Evolutionary conservation across 306 rosid species (phyloP).

Genomic region (Glycine tomentella): DNA sequence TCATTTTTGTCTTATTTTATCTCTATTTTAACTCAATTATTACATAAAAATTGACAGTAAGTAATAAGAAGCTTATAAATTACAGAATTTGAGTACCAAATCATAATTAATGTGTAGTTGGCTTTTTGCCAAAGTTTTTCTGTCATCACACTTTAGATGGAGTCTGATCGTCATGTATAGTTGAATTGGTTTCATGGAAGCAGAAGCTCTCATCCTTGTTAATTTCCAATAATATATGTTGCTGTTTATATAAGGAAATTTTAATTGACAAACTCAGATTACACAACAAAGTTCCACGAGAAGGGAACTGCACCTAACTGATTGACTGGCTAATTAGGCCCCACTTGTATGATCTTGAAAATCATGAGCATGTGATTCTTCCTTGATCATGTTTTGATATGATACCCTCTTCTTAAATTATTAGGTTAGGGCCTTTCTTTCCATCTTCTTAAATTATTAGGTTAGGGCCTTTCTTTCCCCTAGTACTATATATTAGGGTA

Average conservation of each 20-base stretch:
- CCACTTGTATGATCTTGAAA: constrained; percentile 15
- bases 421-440: too few species aligned
- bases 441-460: too few species aligned
- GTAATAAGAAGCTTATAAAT: too few species aligned
- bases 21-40: too few species aligned
- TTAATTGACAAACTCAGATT: neutral
- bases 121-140: neutral
- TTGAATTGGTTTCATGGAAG: neutral
- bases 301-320: constrained; percentile 11
- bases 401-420: neutral
- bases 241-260: neutral
- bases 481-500: neutral
- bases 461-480: too few species aligned
- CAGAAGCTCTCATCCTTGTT: neutral
- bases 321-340: neutral
- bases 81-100: too few species aligned
- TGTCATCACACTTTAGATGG: neutral
- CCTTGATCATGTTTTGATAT: neutral
- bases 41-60: too few species aligned
- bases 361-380: constrained; percentile 20
- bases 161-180: neutral
- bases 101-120: too few species aligned
- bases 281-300: neutral
- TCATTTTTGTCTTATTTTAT: too few species aligned
- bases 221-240: neutral